Evolutionary conservation across 2,329 filamentous ascomycete genomes (phyloP).

Genomic region (Orbilia brochopaga): DNA sequence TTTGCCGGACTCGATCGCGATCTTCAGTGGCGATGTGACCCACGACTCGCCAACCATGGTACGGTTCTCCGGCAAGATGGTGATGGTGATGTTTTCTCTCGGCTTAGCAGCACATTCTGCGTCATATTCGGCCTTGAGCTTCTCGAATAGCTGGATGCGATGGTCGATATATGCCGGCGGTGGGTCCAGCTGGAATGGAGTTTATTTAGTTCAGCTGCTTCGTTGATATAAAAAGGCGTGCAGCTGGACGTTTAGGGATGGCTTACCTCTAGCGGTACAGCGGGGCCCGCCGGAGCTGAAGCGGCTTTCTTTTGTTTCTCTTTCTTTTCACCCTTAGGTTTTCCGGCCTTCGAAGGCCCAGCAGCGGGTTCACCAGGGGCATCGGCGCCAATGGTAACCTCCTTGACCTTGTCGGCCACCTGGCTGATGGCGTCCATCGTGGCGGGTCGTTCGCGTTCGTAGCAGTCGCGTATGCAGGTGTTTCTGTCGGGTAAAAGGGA

Average conservation of each 20-base stretch:
- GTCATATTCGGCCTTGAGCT: constrained; percentile 82
- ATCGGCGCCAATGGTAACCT: constrained; percentile 63
- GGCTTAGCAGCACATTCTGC: constrained; percentile 63
- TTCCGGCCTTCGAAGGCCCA: constrained; percentile 54
- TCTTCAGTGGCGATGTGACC: constrained; percentile 84
- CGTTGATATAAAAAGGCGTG: background rate
- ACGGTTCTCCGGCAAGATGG: constrained; percentile 38
- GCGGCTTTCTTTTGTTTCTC: constrained; percentile 60
- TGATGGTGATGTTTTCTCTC: constrained; percentile 39
- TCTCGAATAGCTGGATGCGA: constrained; percentile 85
- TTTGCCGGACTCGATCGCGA: constrained; percentile 81
- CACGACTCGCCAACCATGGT: constrained; percentile 62
- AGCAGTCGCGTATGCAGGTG: background rate
- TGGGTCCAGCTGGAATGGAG: constrained; percentile 58
- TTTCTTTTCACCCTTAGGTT: constrained; percentile 63
- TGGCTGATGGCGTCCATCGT: constrained; percentile 59
- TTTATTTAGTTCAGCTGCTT: constrained; percentile 16
- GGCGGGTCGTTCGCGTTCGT: background rate
- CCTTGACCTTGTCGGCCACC: constrained; percentile 67
- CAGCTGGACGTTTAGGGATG: background rate
- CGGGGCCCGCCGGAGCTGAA: constrained; percentile 56
- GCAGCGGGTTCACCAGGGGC: constrained; percentile 59
- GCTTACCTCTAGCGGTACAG: constrained; percentile 60
- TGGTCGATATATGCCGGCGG: constrained; percentile 80
- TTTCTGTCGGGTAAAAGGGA: background rate